Conservation (phyloP, 345 rosid species). For the Lepidium sativum region DNA sequence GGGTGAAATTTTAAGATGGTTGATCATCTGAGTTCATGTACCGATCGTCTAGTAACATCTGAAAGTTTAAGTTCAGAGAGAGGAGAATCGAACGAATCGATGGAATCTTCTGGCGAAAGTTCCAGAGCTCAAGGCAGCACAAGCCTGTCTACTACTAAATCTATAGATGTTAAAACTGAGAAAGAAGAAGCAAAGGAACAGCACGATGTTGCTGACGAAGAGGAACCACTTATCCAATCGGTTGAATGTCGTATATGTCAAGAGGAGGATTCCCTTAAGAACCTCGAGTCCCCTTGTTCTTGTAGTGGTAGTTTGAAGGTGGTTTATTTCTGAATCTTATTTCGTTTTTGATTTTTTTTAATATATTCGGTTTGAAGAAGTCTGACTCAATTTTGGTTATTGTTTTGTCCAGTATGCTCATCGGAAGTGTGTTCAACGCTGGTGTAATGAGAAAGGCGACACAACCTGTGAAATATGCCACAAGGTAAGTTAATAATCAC, state of each 20-base stretch:
- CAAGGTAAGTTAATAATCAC: conserved; percentile 43
- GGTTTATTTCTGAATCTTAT: neutral
- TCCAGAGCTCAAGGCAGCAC: conserved; percentile 26
- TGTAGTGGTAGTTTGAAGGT: conserved; percentile 93
- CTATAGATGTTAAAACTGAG: conserved; percentile 23
- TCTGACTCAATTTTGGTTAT: neutral
- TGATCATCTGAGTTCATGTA: conserved; percentile 60
- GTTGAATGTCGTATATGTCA: conserved; percentile 97
- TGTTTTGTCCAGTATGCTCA: conserved; percentile 64
- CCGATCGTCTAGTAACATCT: conserved; percentile 46
- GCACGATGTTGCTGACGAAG: conserved; percentile 33
- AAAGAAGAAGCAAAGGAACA: conserved; percentile 17
- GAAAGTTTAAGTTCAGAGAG: conserved; percentile 28
- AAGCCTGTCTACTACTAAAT: conserved; percentile 15
- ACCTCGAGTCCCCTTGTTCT: conserved; percentile 87
- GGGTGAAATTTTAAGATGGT: conserved; percentile 34
- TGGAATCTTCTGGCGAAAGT: conserved; percentile 33
- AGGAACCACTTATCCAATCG: conserved; percentile 63
- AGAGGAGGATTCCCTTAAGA: conserved; percentile 75
- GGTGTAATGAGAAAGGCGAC: conserved; percentile 98
- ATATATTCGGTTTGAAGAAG: neutral
- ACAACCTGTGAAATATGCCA: conserved; percentile 90
- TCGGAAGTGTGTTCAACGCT: conserved; percentile 94
- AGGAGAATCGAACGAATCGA: conserved; percentile 5
- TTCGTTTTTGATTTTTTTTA: neutral